Percentiles rank a stretch among this genome's conserved stretches.
These are phyloP conservation scores for Globisporangium irregulare DNA, from an alignment of 352 stramenopile species.

Conservation along the genomic window DNA sequence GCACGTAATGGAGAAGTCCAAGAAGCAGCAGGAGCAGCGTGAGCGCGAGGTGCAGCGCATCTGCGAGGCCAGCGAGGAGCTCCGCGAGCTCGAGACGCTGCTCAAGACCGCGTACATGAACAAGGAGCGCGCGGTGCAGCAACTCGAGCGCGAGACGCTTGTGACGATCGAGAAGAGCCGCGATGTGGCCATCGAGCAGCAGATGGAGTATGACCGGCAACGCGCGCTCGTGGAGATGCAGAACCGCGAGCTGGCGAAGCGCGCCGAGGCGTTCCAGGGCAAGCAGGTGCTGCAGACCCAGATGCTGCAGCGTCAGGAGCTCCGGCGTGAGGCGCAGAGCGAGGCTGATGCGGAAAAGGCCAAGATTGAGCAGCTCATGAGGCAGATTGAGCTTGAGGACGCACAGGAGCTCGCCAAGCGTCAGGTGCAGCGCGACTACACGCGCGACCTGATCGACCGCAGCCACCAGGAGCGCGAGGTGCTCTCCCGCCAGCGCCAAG, in stretches of 20 bases:
- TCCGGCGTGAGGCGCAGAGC: slow-evolving; percentile 57
- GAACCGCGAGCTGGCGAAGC: slow-evolving; percentile 49
- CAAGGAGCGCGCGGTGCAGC: slow-evolving; percentile 89
- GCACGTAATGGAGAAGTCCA: slow-evolving; percentile 60
- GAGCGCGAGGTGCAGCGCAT: slow-evolving; percentile 89
- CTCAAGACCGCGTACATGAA: slow-evolving; percentile 94
- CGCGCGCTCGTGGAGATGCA: slow-evolving; percentile 69
- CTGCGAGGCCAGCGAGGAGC: slow-evolving; percentile 87
- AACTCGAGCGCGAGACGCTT: slow-evolving; percentile 85
- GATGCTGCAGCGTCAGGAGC: slow-evolving; percentile 66
- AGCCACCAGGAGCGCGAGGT: slow-evolving; percentile 41
- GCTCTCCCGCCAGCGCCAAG: slow-evolving; percentile 21
- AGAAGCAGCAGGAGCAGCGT: slow-evolving; percentile 62
- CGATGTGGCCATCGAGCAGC: slow-evolving; percentile 87
- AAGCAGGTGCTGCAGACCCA: slow-evolving; percentile 70
- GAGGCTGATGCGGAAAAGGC: slow-evolving; percentile 75
- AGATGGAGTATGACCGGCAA: slow-evolving; percentile 92
- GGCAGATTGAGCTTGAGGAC: slow-evolving; percentile 87
- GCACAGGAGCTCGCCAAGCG: slow-evolving; percentile 60
- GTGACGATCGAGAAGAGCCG: slow-evolving; percentile 64
- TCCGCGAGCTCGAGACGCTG: slow-evolving; percentile 86
- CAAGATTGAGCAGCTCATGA: slow-evolving; percentile 84
- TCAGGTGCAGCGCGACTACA: slow-evolving; percentile 56
- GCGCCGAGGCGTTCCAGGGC: slow-evolving; percentile 63
- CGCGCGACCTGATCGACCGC: slow-evolving; percentile 55